A percentile compares a stretch with the other conserved stretches of the same genome.
phyloP scores from a whole-genome alignment of 768 basidiomycete species.

The Galerina sulciceps region DNA sequence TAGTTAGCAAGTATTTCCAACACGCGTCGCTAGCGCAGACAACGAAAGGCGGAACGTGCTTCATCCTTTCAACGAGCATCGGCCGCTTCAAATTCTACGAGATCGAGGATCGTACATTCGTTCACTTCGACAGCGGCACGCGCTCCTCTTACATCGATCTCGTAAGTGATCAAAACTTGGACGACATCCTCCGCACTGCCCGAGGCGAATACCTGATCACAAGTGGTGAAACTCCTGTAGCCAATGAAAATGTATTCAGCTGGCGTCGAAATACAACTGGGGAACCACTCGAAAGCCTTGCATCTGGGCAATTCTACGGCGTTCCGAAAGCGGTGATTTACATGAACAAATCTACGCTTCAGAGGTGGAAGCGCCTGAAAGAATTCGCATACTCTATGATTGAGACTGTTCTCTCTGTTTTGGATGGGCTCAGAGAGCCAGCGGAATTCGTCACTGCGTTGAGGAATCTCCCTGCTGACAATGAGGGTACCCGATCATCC shows the following conservation, averaged over 20 bases:
- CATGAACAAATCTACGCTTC: conserved; percentile 5
- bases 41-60: background rate
- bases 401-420: background rate
- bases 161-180: conserved; percentile 8
- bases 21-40: conserved; percentile 6
- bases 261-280: background rate
- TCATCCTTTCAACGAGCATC: conserved; percentile 10
- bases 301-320: conserved; percentile 10
- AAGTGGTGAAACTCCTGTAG: background rate
- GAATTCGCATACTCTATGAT: conserved; percentile 7
- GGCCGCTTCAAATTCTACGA: conserved; percentile 14
- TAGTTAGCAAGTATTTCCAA: conserved; percentile 13
- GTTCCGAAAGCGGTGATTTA: conserved; percentile 11
- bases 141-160: conserved; percentile 10
- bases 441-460: conserved; percentile 7
- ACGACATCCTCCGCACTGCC: conserved; percentile 4
- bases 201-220: conserved; percentile 9
- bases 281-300: conserved; percentile 1
- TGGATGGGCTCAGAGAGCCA: conserved; percentile 10
- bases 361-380: conserved; percentile 8
- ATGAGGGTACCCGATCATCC: background rate
- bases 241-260: background rate
- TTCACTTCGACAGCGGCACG: conserved; percentile 14
- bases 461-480: background rate
- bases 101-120: conserved; percentile 11